Evolutionary conservation across 1,139 yeast species (phyloP), one percentile per base, ranked within the genome.

Genomic region (Suhomyces atakaporum): DNA sequence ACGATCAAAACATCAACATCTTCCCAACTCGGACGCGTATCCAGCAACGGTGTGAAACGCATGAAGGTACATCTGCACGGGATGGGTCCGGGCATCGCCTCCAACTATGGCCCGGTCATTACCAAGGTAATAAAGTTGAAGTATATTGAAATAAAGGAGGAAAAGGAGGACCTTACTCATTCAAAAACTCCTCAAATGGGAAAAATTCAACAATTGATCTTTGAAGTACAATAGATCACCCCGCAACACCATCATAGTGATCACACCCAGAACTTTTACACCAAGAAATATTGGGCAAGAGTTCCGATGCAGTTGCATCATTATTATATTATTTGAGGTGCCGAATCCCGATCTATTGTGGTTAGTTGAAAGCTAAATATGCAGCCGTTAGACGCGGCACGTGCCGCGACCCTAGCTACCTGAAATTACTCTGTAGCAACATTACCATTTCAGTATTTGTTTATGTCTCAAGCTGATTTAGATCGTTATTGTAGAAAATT

Each of bases 331-430:
- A 18, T 18, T 18, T 18, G 20, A 18, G 8, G 20, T 18, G 20
- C 13, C n/a, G 25, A 22, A 22, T 10, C 10, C 25, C 6, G 25
- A 22, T 9, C 25, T 10, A 22, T 22, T 22, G 11, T 22, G 13
- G 25, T 9, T 6, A 22, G 10, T 18, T 18, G 20, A 24, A 8
- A 18, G 20, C 20, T 8, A 18, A 18, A 18, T 28, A 25, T 19
- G 36, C 31, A 25, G 36, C 36, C 35, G 35, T 33, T 33, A 25
- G 24, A 8, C 24, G 12, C 24, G 28, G 31, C 36, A 33, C 31
- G 28, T 33, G 36, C 31, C 38, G 33, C 37, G 25, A 25, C 29
- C 25, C 21, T 22, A 18, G 33, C 22, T 34, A 25, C 37, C 29
- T 34, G 37, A 34, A 34, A 29, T 34, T 34, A 18, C 20, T 6